A percentile compares a stretch with the other conserved stretches of the same genome.
phyloP scores from a whole-genome alignment of 805 yeast genomes.

The Saccharomycopsis schoenii region DNA sequence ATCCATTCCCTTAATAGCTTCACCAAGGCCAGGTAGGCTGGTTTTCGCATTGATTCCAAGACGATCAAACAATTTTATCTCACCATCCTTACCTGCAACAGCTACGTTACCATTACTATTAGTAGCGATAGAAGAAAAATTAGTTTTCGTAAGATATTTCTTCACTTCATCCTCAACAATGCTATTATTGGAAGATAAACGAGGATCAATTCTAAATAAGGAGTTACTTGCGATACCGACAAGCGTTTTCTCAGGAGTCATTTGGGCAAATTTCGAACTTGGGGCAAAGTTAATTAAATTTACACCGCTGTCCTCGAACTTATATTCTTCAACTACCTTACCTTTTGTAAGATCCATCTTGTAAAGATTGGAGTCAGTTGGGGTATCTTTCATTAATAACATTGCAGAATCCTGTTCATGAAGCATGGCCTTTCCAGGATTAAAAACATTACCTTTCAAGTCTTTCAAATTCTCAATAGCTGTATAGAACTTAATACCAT shows the following conservation, averaged over 20 bases:
- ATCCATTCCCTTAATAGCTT: slow-evolving; percentile 55
- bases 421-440: slow-evolving; percentile 62
- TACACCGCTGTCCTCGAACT: slow-evolving; percentile 34
- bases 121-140: slow-evolving; percentile 54
- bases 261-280: slow-evolving; percentile 60
- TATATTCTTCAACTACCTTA: slow-evolving; percentile 80
- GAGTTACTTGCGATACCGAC: slow-evolving; percentile 58
- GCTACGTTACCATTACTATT: slow-evolving; percentile 70
- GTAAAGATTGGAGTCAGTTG: slow-evolving; percentile 38
- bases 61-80: slow-evolving; percentile 60
- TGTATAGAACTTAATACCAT: slow-evolving; percentile 49
- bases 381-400: slow-evolving; percentile 46
- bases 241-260: slow-evolving; percentile 64
- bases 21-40: slow-evolving; percentile 74
- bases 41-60: slow-evolving; percentile 73
- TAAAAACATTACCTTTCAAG: slow-evolving; percentile 36
- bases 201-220: slow-evolving; percentile 72
- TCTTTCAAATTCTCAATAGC: slow-evolving; percentile 53
- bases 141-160: slow-evolving; percentile 43
- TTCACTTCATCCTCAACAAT: slow-evolving; percentile 48
- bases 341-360: slow-evolving; percentile 77
- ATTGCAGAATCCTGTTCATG: slow-evolving; percentile 65
- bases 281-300: slow-evolving; percentile 57
- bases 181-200: slow-evolving; percentile 43
- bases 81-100: slow-evolving; percentile 68